phyloP scores from a whole-genome alignment of 2,329 filamentous ascomycete genomes.

The Pseudocercospora fijiensis region DNA sequence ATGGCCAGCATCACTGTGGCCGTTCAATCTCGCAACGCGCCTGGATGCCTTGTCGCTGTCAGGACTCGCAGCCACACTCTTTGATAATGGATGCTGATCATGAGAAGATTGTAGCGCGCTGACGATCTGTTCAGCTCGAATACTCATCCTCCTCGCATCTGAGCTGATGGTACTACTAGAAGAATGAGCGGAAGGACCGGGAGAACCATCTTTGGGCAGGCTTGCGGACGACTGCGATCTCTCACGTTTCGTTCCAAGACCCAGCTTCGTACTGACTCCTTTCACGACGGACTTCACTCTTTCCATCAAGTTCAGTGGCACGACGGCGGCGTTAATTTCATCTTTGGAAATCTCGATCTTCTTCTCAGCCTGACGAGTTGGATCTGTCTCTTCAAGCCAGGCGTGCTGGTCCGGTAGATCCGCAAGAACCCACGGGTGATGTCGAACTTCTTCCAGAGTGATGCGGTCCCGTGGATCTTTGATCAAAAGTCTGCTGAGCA shows the following conservation, averaged over 20 bases:
- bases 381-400: conserved; percentile 96
- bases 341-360: conserved; percentile 89
- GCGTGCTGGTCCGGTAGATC: conserved; percentile 70
- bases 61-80: conserved; percentile 71
- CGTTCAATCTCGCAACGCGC: conserved; percentile 14
- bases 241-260: conserved; percentile 33
- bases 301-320: conserved; percentile 83
- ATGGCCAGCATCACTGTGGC: conserved; percentile 16
- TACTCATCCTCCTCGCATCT: conserved; percentile 45
- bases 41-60: conserved; percentile 40
- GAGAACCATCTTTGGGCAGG: conserved; percentile 56
- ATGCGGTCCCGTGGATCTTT: conserved; percentile 91
- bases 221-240: conserved; percentile 56
- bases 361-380: conserved; percentile 70
- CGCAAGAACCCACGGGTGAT: conserved; percentile 84
- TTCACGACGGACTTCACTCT: conserved; percentile 73
- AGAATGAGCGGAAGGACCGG: conserved; percentile 52
- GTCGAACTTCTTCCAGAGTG: conserved; percentile 85
- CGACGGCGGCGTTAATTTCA: conserved; percentile 86
- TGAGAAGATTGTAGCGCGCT: conserved; percentile 28
- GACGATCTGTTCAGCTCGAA: conserved; percentile 5
- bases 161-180: conserved; percentile 57
- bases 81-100: conserved; percentile 69
- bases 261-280: conserved; percentile 47
- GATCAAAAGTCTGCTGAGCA: conserved; percentile 74